Evolutionary conservation across 1,284 basidiomycete species (phyloP), one percentile per base, ranked within the genome.

Genomic region (Ceratobasidium sp.): DNA sequence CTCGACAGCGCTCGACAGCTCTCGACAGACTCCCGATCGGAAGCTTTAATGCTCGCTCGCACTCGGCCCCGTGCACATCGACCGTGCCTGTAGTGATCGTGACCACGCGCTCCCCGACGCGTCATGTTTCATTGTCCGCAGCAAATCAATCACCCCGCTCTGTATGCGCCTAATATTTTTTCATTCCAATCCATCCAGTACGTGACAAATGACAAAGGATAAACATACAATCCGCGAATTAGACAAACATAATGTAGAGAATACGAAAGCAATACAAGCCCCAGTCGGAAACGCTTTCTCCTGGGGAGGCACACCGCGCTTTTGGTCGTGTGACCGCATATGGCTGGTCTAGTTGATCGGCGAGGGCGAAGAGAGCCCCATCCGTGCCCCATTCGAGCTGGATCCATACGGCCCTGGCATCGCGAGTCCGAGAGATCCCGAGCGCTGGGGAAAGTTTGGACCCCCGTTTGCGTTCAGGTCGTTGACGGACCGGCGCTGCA

Each of bases 231-330:
- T 59, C 50, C 41, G 26, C 67, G 55, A 28, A 70, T 70, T 70
- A 70, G 28, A 44, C 54, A 59, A 70, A 16, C 18, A 35, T 57
- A 57, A 46, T 28, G 67, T 70, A 70, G 43, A 57, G 46, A 49
- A 64, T 35, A 49, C 67, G 54, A 70, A 70, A 70, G 67, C 67
- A 70, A 70, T 70, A 70, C 67, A 67, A 59, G 55, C 30, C 54
- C 54, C 50, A 8, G 14, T 54, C 55, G 46, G 67, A 70, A 70
- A 70, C 67, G 26, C 67, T 70, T 70, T 70, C 67, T 70, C 41
- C 67, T 44, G 66, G 66, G 11, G 26, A n/a, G 67, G 55, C 67
- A 49, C n/a, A 38, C 52, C 32, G 55, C 55, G 38, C 59, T 70
- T 70, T 70, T 46, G 59, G 55, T 47, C 55, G 18, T n/a, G 35